Evolutionary conservation across 352 stramenopile species (phyloP).

Genomic region (Globisporangium yorkense): DNA sequence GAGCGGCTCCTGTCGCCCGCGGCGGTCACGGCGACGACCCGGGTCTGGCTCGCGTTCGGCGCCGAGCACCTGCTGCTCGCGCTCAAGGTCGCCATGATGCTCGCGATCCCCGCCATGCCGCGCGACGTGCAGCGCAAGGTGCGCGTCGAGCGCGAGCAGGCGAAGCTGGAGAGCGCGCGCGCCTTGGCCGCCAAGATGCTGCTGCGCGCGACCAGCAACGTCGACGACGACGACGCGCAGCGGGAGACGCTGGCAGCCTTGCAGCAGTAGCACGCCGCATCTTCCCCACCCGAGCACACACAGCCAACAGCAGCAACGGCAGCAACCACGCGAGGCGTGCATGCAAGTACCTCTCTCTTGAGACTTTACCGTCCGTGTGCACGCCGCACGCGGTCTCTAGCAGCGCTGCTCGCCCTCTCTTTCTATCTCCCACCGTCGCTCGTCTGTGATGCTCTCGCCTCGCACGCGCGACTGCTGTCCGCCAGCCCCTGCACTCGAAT

Average conservation of each 20-base stretch:
- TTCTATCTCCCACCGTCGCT: neutral
- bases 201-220: neutral
- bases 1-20: constrained; percentile 31
- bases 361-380: neutral
- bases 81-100: constrained; percentile 60
- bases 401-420: neutral
- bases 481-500: constrained; percentile 1
- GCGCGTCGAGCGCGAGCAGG: constrained; percentile 45
- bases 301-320: neutral
- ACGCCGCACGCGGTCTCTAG: neutral
- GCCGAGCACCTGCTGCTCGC: constrained; percentile 65
- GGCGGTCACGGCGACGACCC: constrained; percentile 24
- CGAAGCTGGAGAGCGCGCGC: constrained; percentile 64
- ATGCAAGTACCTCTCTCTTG: neutral
- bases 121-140: constrained; percentile 43
- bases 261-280: neutral
- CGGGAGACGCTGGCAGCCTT: neutral
- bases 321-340: neutral
- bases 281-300: neutral
- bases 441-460: neutral
- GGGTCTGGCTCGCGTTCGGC: constrained; percentile 79
- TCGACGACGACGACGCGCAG: neutral
- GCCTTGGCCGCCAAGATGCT: constrained; percentile 43
- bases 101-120: constrained; percentile 52
- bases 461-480: neutral